Evolutionary conservation across 2,329 filamentous ascomycete species (phyloP), one percentile per base, ranked within the genome.

Genomic region (Alternaria alternata): DNA sequence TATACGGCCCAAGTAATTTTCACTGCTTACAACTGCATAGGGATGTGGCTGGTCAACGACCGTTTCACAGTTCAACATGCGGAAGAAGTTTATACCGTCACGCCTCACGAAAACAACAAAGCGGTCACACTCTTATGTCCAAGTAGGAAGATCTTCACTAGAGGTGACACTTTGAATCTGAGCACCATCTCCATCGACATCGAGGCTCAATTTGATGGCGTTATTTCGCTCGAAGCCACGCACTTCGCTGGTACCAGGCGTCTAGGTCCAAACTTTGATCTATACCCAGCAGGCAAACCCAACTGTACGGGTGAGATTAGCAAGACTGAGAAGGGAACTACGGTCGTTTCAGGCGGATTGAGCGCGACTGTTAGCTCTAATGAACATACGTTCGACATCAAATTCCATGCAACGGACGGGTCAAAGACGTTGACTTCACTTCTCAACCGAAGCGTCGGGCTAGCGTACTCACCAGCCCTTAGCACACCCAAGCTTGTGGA

Each of bases 1-100:
- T 54, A 43, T 16, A 14, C 42, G 28, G 4, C 26, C 24, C n/a
- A 14, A 1, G 7, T 24, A 28, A 8, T 44, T 44, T 43, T 44
- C 51, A 28, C 53, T 20, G 56, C 59, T 70, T 42, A 73, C 44
- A 7, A 26, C 9, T 3, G 9, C 30, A 16, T 46, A 83, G 81
- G 81, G 65, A 88, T 90, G 88, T 91, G 89, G 89, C 80, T 90
- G 49, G 82, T 84, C 42, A 87, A 85, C 57, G 85, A 88, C 75
- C 85, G 84, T 62, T 83, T 88, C 72, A 81, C 82, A 51, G 82
- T 88, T 26, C 86, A 89, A 70, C 90, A 90, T 67, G 89, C 88
- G 34, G 88, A 90, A 75, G 87, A 90, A 62, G 81, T 90, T 16
- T 85, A 87, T 70, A 81, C 83, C 8, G 78, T 85, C 52, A 82